Conservation (phyloP, 331 rosid species). For the Quercus phellos region DNA sequence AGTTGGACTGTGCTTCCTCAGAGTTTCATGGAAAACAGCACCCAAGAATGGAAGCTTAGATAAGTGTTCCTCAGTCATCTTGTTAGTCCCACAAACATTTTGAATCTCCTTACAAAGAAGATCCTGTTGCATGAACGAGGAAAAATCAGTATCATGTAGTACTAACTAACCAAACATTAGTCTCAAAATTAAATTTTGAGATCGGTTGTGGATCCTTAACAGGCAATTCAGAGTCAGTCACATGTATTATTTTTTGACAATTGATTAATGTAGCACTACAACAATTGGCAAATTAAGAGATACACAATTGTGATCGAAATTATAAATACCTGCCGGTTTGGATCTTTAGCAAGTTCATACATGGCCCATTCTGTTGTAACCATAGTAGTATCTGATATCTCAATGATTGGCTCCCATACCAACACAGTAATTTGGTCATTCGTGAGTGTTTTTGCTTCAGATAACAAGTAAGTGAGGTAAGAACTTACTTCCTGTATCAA, state of each 20-base stretch:
- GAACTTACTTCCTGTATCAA: constrained; percentile 53
- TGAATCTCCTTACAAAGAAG: constrained; percentile 46
- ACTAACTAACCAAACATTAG: not conserved
- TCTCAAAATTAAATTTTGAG: too few relatives aligned
- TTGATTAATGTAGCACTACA: too few relatives aligned
- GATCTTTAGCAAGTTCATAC: constrained; percentile 75
- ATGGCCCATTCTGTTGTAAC: constrained; percentile 88
- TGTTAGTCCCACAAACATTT: constrained; percentile 49
- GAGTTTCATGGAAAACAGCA: constrained; percentile 88
- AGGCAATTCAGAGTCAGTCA: too few relatives aligned
- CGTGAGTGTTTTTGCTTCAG: constrained; percentile 56
- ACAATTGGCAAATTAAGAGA: not conserved
- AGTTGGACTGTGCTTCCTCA: constrained; percentile 72
- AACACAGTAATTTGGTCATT: constrained; percentile 60
- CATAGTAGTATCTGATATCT: constrained; percentile 77
- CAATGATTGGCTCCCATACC: constrained; percentile 81
- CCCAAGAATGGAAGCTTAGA: constrained; percentile 56
- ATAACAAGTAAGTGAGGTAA: constrained; percentile 50
- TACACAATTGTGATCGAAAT: not conserved
- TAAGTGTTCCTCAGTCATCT: constrained; percentile 54
- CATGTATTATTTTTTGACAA: too few relatives aligned
- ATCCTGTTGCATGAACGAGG: constrained; percentile 38
- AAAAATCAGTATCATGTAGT: not conserved
- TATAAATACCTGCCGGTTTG: constrained; percentile 54
- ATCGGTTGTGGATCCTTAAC: too few relatives aligned